Conservation (phyloP, 108 stramenopile genomes). For the Cyclostephanos tholiformis region DNA sequence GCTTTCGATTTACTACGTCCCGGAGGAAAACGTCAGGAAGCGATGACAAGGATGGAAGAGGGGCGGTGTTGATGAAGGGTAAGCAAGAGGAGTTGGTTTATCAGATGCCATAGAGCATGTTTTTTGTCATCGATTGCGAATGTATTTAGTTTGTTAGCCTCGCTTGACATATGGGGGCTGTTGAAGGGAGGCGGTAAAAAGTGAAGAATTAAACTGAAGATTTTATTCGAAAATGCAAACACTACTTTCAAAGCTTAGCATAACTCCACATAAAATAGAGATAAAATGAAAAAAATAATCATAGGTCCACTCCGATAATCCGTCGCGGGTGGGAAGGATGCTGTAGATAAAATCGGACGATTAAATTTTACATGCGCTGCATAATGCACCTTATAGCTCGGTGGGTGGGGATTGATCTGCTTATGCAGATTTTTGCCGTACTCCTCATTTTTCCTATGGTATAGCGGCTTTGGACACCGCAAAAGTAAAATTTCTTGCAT, state of each 20-base stretch:
- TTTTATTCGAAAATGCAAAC: neutral
- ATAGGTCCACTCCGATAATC: no score
- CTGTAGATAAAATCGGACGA: neutral
- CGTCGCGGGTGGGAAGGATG: neutral
- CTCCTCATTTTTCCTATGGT: no score
- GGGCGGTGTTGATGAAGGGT: slow-evolving; percentile 71
- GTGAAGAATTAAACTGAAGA: neutral
- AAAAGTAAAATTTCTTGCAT: no score
- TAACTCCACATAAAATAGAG: neutral
- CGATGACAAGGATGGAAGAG: slow-evolving; percentile 50
- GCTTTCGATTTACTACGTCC: slow-evolving; percentile 54
- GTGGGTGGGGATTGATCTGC: no score
- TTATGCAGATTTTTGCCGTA: no score
- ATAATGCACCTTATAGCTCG: neutral
- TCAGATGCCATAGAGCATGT: slow-evolving; percentile 70
- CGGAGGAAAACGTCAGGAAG: slow-evolving; percentile 55
- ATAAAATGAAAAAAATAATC: neutral
- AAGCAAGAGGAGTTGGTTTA: slow-evolving; percentile 69
- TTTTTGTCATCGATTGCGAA: neutral
- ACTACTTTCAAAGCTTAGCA: neutral
- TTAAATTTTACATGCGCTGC: neutral
- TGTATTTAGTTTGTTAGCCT: neutral
- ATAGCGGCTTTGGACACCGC: no score
- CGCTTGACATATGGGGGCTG: neutral
- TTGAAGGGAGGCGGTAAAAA: neutral